Conservation (phyloP, 345 rosid species). For the Kernera saxatilis region DNA sequence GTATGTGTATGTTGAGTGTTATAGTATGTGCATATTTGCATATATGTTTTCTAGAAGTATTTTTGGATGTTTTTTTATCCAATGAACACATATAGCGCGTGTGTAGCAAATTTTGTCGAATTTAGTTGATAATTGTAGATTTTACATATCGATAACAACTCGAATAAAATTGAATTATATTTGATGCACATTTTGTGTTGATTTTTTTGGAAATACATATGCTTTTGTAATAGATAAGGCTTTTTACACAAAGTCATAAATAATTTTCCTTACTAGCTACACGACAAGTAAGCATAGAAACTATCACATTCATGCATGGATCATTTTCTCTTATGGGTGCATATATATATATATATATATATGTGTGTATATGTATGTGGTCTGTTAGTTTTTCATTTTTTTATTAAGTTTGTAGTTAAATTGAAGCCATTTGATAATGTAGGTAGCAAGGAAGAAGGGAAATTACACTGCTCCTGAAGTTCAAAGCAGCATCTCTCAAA, state of each 20-base stretch:
- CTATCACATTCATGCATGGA: conserved; percentile 22
- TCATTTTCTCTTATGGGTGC: neutral
- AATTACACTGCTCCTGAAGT: conserved; percentile 11
- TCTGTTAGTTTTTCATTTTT: neutral
- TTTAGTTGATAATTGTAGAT: neutral
- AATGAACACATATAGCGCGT: neutral
- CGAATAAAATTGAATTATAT: neutral
- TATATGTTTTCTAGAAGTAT: no score
- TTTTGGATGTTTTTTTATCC: neutral
- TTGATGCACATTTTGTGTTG: neutral
- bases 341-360: neutral
- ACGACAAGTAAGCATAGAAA: conserved; percentile 23
- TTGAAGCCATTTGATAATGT: conserved; percentile 5
- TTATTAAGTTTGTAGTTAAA: neutral
- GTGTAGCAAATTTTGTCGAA: neutral
- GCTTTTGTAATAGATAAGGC: conserved; percentile 13
- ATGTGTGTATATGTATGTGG: neutral
- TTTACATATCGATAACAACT: neutral
- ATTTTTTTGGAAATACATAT: neutral
- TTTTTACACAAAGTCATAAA: conserved; percentile 15
- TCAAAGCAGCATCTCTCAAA: conserved; percentile 17
- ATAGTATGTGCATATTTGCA: neutral
- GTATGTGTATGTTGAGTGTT: neutral
- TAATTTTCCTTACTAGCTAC: conserved; percentile 1
- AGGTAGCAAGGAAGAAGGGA: conserved; percentile 19